Conservation (phyloP, 2,329 filamentous ascomycete species). For the Lachnellula subtilissima region DNA sequence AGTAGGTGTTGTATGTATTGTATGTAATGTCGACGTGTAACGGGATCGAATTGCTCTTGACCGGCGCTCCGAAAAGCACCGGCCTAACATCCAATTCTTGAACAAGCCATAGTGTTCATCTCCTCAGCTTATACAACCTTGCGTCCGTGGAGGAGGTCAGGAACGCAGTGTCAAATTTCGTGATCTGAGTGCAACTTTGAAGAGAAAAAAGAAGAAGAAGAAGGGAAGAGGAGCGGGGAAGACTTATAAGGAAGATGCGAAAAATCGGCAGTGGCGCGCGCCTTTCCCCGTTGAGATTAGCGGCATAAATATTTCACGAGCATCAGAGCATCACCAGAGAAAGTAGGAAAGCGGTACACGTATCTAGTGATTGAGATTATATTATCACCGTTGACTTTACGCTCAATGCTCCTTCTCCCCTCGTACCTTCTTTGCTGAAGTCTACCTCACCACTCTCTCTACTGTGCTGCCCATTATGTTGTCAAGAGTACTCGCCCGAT, state of each 20-base stretch:
- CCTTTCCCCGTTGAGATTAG: slow-evolving; percentile 1
- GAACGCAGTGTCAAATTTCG: slow-evolving; percentile 56
- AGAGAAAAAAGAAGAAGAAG: slow-evolving; percentile 37
- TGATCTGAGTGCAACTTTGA: slow-evolving; percentile 53
- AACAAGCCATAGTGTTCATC: slow-evolving; percentile 36
- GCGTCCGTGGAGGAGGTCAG: slow-evolving; percentile 41
- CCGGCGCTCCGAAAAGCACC: slow-evolving; percentile 24
- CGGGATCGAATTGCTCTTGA: slow-evolving; percentile 29
- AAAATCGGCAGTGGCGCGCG: neutral
- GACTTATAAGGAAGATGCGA: neutral
- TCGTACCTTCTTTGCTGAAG: slow-evolving; percentile 28
- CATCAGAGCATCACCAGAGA: neutral
- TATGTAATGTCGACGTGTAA: slow-evolving; percentile 29
- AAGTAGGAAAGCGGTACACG: too few species aligned
- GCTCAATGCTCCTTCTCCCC: neutral
- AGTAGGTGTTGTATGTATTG: neutral
- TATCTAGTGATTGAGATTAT: neutral
- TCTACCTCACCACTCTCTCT: slow-evolving; percentile 10
- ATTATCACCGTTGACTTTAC: neutral
- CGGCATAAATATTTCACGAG: slow-evolving; percentile 11
- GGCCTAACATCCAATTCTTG: slow-evolving; percentile 33
- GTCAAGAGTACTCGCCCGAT: slow-evolving; percentile 26
- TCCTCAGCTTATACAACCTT: slow-evolving; percentile 52
- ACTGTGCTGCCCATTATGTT: slow-evolving; percentile 27
- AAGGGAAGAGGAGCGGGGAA: slow-evolving; percentile 9